These are phyloP conservation scores for Neonectria neomacrospora DNA, from an alignment of 2,329 filamentous ascomycete species.

Conservation along the genomic window DNA sequence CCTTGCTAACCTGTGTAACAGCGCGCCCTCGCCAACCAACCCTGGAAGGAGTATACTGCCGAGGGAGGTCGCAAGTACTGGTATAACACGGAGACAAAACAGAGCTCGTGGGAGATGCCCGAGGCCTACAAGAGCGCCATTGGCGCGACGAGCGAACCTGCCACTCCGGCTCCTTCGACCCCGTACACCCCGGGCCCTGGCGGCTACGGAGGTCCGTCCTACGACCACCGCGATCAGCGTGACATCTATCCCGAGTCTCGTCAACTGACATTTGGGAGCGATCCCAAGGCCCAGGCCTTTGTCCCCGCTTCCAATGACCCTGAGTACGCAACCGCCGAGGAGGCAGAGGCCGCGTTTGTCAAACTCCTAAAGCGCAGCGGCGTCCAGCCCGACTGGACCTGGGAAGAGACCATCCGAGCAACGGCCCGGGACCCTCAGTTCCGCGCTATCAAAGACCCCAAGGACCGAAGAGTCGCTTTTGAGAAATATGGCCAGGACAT, in stretches of 20 bases:
- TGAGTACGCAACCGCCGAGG: conserved; percentile 82
- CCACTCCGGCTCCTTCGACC: conserved; percentile 54
- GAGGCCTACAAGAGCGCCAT: conserved; percentile 81
- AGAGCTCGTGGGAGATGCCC: conserved; percentile 96
- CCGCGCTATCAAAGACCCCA: conserved; percentile 90
- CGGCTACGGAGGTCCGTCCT: conserved; percentile 49
- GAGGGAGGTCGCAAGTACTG: conserved; percentile 92
- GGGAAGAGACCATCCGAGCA: conserved; percentile 87
- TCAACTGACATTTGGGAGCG: conserved; percentile 67
- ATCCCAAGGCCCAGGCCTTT: conserved; percentile 67
- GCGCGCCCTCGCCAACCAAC: conserved; percentile 83
- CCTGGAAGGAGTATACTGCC: conserved; percentile 93
- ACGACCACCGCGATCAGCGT: conserved; percentile 52
- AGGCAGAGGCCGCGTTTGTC: conserved; percentile 92
- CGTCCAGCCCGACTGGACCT: conserved; percentile 91
- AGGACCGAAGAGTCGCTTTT: conserved; percentile 89
- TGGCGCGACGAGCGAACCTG: conserved; percentile 63
- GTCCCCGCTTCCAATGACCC: conserved; percentile 75
- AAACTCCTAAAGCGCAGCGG: conserved; percentile 88
- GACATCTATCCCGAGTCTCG: conserved; percentile 64
- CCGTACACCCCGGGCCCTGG: conserved; percentile 54
- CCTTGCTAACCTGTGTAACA: conserved; percentile 50
- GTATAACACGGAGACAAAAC: conserved; percentile 91
- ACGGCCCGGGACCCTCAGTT: conserved; percentile 93
- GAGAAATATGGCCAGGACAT: conserved; percentile 95